Percentiles rank a stretch among this genome's conserved stretches.
Evolutionary conservation across 2,329 filamentous ascomycete genomes (phyloP).

Genomic region (Aspergillus fumigatus): DNA sequence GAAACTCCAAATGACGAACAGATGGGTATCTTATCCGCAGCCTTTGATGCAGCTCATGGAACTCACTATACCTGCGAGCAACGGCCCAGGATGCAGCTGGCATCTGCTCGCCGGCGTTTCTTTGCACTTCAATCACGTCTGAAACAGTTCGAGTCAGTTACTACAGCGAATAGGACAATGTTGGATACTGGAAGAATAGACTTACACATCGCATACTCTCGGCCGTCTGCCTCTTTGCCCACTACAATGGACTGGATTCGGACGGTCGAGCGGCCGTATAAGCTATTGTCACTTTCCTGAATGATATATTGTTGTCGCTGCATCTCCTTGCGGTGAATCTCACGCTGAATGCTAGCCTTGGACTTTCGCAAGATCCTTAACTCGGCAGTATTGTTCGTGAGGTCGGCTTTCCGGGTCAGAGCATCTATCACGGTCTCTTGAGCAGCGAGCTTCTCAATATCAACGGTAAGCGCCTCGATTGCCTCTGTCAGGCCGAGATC

Average conservation of each 20-base stretch:
- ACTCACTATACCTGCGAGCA: conserved; percentile 92
- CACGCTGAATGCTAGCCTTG: conserved; percentile 84
- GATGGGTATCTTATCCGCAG: conserved; percentile 80
- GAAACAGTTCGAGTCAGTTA: conserved; percentile 11
- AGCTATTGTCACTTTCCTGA: conserved; percentile 94
- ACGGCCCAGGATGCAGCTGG: conserved; percentile 92
- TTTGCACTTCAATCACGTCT: conserved; percentile 84
- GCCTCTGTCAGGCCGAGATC: conserved; percentile 92
- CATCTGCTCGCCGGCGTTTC: conserved; percentile 91
- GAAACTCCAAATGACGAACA: conserved; percentile 86
- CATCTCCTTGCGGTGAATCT: conserved; percentile 89
- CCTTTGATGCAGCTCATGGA: conserved; percentile 89
- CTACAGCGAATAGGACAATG: not conserved
- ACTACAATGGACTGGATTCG: conserved; percentile 91
- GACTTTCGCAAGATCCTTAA: conserved; percentile 88
- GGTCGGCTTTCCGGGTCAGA: conserved; percentile 84
- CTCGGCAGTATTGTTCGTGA: conserved; percentile 95
- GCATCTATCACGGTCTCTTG: conserved; percentile 92
- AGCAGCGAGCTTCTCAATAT: conserved; percentile 81
- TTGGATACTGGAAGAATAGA: conserved; percentile 3
- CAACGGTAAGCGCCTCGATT: conserved; percentile 78
- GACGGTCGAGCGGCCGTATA: conserved; percentile 86
- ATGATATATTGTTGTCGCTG: conserved; percentile 96
- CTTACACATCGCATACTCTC: conserved; percentile 82
- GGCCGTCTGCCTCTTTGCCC: conserved; percentile 83